phyloP scores from a whole-genome alignment of 208 protist species.

The Crithidia expoeki region DNA sequence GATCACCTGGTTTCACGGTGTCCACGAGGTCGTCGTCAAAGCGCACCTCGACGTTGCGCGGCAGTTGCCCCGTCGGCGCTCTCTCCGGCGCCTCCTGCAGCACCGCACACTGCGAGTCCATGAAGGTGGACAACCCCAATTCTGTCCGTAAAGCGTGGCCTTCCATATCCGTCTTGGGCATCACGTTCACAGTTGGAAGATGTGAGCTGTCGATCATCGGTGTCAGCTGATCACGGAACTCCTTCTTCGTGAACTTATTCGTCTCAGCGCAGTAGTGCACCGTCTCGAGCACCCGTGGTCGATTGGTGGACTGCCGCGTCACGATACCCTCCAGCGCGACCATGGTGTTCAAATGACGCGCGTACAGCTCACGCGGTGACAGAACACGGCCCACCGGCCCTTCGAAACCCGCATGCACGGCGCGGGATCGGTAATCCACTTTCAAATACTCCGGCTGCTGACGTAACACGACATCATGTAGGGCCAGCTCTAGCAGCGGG shows the following conservation, averaged over 20 bases:
- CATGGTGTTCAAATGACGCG: conserved; percentile 93
- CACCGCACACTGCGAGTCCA: conserved; percentile 95
- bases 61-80: conserved; percentile 98
- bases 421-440: conserved; percentile 77
- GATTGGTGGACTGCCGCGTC: conserved; percentile 94
- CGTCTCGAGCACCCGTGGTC: conserved; percentile 83
- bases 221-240: conserved; percentile 96
- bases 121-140: conserved; percentile 97
- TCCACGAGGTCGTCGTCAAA: conserved; percentile 98
- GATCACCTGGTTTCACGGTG: conserved; percentile 96
- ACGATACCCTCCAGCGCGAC: conserved; percentile 98
- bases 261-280: conserved; percentile 97
- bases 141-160: conserved; percentile 97
- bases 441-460: conserved; percentile 86
- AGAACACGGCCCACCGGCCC: conserved; percentile 95
- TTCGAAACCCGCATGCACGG: conserved; percentile 92
- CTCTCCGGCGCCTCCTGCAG: conserved; percentile 98
- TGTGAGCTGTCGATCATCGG: conserved; percentile 84
- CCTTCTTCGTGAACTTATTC: conserved; percentile 83
- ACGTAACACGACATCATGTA: conserved; percentile 88
- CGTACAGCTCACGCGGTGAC: conserved; percentile 94
- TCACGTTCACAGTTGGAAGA: conserved; percentile 92
- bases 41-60: conserved; percentile 97
- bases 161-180: conserved; percentile 94
- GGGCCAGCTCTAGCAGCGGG: conserved; percentile 90